These are phyloP conservation scores for Cenococcum geophilum DNA, from an alignment of 495 filamentous ascomycete genomes.

Conservation along the genomic window DNA sequence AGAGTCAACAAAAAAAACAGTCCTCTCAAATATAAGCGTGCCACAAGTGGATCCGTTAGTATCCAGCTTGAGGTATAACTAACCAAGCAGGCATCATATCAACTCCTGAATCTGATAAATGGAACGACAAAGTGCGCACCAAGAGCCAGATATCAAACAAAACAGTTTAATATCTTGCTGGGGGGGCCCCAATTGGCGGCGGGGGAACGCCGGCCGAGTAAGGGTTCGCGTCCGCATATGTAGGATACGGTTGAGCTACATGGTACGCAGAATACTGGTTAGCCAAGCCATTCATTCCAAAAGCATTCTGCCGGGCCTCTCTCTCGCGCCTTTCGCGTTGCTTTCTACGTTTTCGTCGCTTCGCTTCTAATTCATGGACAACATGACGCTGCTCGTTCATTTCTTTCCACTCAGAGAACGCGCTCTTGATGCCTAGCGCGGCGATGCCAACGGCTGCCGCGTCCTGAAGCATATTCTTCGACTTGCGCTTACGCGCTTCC, in stretches of 20 bases:
- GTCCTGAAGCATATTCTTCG: slow-evolving; percentile 68
- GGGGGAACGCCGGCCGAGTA: slow-evolving; percentile 32
- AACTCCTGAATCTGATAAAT: no score
- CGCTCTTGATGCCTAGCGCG: slow-evolving; percentile 78
- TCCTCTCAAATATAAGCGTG: no score
- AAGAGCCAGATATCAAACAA: no score
- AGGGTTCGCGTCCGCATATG: slow-evolving; percentile 34
- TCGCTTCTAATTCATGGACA: slow-evolving; percentile 47
- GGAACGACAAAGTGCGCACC: no score
- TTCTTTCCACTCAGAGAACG: slow-evolving; percentile 67
- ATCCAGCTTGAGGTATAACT: no score
- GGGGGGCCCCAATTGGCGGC: slow-evolving; percentile 33
- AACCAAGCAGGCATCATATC: no score
- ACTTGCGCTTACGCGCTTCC: slow-evolving; percentile 67
- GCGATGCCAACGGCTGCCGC: slow-evolving; percentile 76
- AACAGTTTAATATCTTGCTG: slow-evolving; percentile 28
- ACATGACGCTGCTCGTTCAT: slow-evolving; percentile 56
- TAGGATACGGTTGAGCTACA: slow-evolving; percentile 27
- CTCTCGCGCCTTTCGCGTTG: slow-evolving; percentile 24
- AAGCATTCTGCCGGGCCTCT: slow-evolving; percentile 27
- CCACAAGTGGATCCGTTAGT: no score
- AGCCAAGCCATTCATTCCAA: slow-evolving; percentile 21
- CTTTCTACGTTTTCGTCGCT: slow-evolving; percentile 37
- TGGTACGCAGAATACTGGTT: slow-evolving; percentile 30
- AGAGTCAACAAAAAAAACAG: no score